phyloP scores from a whole-genome alignment of 805 yeast species.

The Spathaspora girioi region DNA sequence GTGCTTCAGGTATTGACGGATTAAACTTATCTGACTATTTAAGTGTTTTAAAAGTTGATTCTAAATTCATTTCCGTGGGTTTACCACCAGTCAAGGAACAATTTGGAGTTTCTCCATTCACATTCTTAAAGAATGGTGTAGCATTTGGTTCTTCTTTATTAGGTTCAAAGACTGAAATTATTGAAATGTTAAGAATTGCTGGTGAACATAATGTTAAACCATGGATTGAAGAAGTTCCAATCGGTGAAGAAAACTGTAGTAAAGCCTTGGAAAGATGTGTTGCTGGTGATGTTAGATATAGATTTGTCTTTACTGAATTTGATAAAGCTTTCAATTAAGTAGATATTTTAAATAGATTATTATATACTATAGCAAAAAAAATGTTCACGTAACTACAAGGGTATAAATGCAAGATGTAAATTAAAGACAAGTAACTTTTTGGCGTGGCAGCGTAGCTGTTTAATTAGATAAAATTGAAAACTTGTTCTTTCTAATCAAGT shows the following conservation, averaged over 20 bases:
- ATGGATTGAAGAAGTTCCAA: slow-evolving; percentile 59
- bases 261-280: slow-evolving; percentile 54
- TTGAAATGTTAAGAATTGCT: slow-evolving; percentile 64
- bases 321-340: slow-evolving; percentile 38
- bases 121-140: slow-evolving; percentile 48
- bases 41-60: slow-evolving; percentile 51
- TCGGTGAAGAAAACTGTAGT: slow-evolving; percentile 49
- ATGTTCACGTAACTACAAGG: background rate
- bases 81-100: slow-evolving; percentile 49
- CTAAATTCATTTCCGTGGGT: slow-evolving; percentile 62
- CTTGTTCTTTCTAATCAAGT: slow-evolving; percentile 29
- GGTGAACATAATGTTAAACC: slow-evolving; percentile 55
- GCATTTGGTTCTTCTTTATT: slow-evolving; percentile 55
- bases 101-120: slow-evolving; percentile 45
- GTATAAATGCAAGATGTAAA: background rate
- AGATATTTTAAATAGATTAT: background rate
- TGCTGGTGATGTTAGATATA: slow-evolving; percentile 56
- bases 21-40: slow-evolving; percentile 27
- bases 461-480: slow-evolving; percentile 21
- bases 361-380: no score
- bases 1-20: slow-evolving; percentile 36
- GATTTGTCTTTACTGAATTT: slow-evolving; percentile 59
- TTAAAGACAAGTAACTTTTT: background rate
- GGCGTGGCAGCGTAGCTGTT: background rate
- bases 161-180: slow-evolving; percentile 63